Evolutionary conservation across 2,329 filamentous ascomycete genomes (phyloP).

Genomic region (Colletotrichum musicola): DNA sequence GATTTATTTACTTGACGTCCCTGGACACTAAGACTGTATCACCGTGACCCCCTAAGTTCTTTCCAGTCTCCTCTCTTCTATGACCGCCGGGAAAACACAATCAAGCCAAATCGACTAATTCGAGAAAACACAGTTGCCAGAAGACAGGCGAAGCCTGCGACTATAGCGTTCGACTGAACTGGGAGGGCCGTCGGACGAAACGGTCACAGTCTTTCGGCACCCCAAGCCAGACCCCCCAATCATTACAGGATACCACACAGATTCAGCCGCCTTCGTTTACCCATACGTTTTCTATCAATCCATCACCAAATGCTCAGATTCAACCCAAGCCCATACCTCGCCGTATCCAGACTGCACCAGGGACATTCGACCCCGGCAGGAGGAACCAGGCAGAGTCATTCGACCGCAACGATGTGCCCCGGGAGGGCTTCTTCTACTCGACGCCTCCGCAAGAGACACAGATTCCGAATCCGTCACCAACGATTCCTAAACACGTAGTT

Average conservation of each 20-base stretch:
- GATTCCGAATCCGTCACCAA: neutral
- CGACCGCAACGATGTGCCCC: neutral
- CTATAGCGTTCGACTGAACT: constrained; percentile 85
- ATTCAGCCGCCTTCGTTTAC: constrained; percentile 52
- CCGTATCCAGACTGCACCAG: constrained; percentile 11
- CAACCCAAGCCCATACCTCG: constrained; percentile 14
- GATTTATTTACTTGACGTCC: too few relatives aligned
- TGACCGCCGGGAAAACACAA: neutral
- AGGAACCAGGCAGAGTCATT: constrained; percentile 6
- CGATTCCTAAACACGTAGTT: constrained; percentile 5
- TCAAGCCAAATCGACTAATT: neutral
- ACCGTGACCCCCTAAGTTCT: too few relatives aligned
- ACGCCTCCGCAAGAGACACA: neutral
- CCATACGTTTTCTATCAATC: constrained; percentile 41
- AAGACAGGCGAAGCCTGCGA: constrained; percentile 81
- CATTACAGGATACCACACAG: constrained; percentile 45
- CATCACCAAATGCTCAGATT: neutral
- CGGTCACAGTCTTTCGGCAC: constrained; percentile 56
- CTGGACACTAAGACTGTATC: too few relatives aligned
- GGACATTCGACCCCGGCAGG: neutral
- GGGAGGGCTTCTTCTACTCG: neutral
- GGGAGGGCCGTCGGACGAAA: constrained; percentile 79
- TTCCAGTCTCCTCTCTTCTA: too few relatives aligned
- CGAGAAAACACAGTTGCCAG: constrained; percentile 63
- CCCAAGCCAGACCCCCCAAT: constrained; percentile 41